Evolutionary conservation across 2,329 filamentous ascomycete species (phyloP), one percentile per base, ranked within the genome.

Genomic region (Ophiostoma novo-ulmi): DNA sequence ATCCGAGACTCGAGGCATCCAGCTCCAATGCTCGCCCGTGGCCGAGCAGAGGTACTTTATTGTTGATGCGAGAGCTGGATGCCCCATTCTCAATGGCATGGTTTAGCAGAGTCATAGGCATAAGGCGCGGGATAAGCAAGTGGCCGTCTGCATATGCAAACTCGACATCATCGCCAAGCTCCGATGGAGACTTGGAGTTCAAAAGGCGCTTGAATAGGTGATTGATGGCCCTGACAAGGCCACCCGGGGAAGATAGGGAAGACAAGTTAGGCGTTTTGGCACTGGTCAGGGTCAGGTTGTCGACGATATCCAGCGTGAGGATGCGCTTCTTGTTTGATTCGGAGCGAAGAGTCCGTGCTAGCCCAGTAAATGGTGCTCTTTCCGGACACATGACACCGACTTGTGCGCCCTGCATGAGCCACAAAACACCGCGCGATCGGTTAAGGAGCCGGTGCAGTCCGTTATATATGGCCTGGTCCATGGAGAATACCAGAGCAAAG

Each of bases 281-380:
- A 10, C 31, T 11, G n/a, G 65, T 3, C 38, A 67, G n/a, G 13
- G 22, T 3, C n/a, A 14, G 22, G 36, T 22, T 38, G 10, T 67
- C 65, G 39, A 20, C 39, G 10, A 85, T 52, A 68, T 85, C 83
- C n/a, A 85, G 76, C 0, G 80, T 82, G 13, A 81, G 76, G 20
- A 85, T 77, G 26, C 26, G 36, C 0, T 73, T 76, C 73, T 80
- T 84, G 22, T 80, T 77, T 71, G 85, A 81, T 66, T 86, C 85
- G 0, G 84, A 86, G 66, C 82, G 80, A 10, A 86, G 76, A 0
- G 83, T 82, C 26, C 85, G 79, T 0, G 82, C 79, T 20, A 86
- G 75, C 1, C 81, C 83, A n/a, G 82, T 75, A 26, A 85, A 78
- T 0, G 81, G 78, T 1, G 83, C 78, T 14, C 78, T 76, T 35